phyloP scores from a whole-genome alignment of 2,329 filamentous ascomycete genomes.

The Talaromyces piceae region DNA sequence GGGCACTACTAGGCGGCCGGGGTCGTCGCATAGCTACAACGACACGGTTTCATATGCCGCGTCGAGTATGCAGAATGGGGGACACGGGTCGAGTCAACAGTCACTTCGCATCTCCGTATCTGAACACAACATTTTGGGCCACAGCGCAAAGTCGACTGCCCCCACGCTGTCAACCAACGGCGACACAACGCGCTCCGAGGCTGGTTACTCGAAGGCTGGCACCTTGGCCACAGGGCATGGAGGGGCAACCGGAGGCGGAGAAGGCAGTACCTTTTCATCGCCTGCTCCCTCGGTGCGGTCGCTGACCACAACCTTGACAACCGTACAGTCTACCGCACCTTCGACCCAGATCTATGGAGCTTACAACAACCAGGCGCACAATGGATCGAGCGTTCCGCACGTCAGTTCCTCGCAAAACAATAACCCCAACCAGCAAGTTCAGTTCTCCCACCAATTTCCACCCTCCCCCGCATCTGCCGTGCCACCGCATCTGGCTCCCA shows the following conservation, averaged over 20 bases:
- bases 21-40: slow-evolving; percentile 36
- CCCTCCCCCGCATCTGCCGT: slow-evolving; percentile 54
- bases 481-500: slow-evolving; percentile 49
- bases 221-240: slow-evolving; percentile 64
- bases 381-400: slow-evolving; percentile 23
- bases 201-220: slow-evolving; percentile 70
- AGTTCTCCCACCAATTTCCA: slow-evolving; percentile 56
- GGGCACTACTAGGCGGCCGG: slow-evolving; percentile 45
- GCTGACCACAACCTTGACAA: slow-evolving; percentile 58
- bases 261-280: slow-evolving; percentile 58
- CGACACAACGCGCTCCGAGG: slow-evolving; percentile 66
- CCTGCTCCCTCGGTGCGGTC: slow-evolving; percentile 59
- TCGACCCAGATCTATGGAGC: slow-evolving; percentile 38
- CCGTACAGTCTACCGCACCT: slow-evolving; percentile 55
- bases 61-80: slow-evolving; percentile 41
- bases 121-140: slow-evolving; percentile 51
- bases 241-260: slow-evolving; percentile 60
- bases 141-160: slow-evolving; percentile 64
- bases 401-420: slow-evolving; percentile 29
- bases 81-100: slow-evolving; percentile 52
- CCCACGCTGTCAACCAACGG: slow-evolving; percentile 78
- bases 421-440: slow-evolving; percentile 34
- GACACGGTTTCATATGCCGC: slow-evolving; percentile 39
- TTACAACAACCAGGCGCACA: slow-evolving; percentile 20
- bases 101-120: slow-evolving; percentile 57